Evolutionary conservation across 108 stramenopile genomes (phyloP).

Genomic region (Schizochytrium sp.): DNA sequence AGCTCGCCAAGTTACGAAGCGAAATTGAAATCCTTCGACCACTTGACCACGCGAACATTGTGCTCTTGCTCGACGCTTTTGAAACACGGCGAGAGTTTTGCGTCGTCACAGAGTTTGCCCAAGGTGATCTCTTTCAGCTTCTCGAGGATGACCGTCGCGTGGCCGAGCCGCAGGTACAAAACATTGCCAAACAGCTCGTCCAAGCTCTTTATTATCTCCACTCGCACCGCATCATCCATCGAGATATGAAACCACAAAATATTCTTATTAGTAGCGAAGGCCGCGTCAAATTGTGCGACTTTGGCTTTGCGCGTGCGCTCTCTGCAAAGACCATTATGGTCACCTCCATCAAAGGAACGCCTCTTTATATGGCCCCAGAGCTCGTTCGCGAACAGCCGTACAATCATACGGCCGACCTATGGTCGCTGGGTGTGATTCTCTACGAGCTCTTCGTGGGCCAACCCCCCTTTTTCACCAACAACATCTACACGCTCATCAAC

Average conservation of each 20-base stretch:
- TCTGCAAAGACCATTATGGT: slow-evolving; percentile 48
- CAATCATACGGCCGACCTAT: slow-evolving; percentile 55
- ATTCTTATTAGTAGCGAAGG: slow-evolving; percentile 37
- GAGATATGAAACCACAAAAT: slow-evolving; percentile 58
- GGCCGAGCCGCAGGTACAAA: slow-evolving; percentile 48
- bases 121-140: slow-evolving; percentile 58
- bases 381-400: slow-evolving; percentile 60
- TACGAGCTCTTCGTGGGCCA: slow-evolving; percentile 58
- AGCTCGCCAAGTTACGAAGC: slow-evolving; percentile 41
- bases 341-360: slow-evolving; percentile 65
- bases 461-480: slow-evolving; percentile 63
- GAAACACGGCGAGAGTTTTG: slow-evolving; percentile 56
- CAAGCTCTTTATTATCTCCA: slow-evolving; percentile 56
- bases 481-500: slow-evolving; percentile 58
- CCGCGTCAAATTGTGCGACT: slow-evolving; percentile 57
- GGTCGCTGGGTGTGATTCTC: slow-evolving; percentile 57
- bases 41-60: slow-evolving; percentile 57
- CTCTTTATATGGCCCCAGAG: slow-evolving; percentile 65
- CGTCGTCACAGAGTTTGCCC: slow-evolving; percentile 58
- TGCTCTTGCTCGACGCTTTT: slow-evolving; percentile 60
- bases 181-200: slow-evolving; percentile 57
- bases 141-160: slow-evolving; percentile 53
- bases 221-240: slow-evolving; percentile 56
- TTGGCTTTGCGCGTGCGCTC: slow-evolving; percentile 61
- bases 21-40: slow-evolving; percentile 54